phyloP scores from a whole-genome alignment of 768 basidiomycete species.

The Hortiboletus campestris region DNA sequence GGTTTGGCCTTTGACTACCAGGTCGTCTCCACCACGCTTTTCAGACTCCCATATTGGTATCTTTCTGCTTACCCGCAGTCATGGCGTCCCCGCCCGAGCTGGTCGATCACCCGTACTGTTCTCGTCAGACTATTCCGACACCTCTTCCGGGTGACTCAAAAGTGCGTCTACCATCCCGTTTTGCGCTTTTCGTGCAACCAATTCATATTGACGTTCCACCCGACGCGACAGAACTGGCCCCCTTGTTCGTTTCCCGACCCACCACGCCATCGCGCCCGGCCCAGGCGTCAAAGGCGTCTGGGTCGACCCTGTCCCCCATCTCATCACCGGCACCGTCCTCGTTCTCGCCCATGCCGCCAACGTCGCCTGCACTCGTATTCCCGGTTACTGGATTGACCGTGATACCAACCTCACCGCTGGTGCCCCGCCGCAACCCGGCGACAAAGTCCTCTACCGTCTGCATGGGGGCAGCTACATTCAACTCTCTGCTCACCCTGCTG shows the following conservation, averaged over 20 bases:
- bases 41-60: conserved; percentile 27
- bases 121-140: conserved; percentile 21
- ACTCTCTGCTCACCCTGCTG: conserved; percentile 28
- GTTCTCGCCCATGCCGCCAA: conserved; percentile 27
- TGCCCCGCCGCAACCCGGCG: conserved; percentile 23
- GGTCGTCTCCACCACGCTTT: conserved; percentile 16
- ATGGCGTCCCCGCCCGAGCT: conserved; percentile 24
- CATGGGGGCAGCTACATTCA: conserved; percentile 33
- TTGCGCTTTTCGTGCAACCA: background rate
- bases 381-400: conserved; percentile 38
- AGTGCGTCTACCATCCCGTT: conserved; percentile 10
- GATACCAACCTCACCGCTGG: conserved; percentile 15
- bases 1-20: conserved; percentile 24
- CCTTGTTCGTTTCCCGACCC: conserved; percentile 19
- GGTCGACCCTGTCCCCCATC: conserved; percentile 34
- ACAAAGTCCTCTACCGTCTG: conserved; percentile 34
- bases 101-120: conserved; percentile 24
- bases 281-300: conserved; percentile 32
- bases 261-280: conserved; percentile 18
- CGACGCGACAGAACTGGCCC: conserved; percentile 16
- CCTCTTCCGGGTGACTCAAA: conserved; percentile 17
- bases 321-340: conserved; percentile 32
- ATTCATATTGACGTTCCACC: background rate
- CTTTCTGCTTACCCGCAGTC: conserved; percentile 16
- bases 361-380: conserved; percentile 29